Percentiles rank a stretch among this genome's conserved stretches.
These are phyloP conservation scores for Mycena pura DNA, from an alignment of 768 basidiomycete species.

Conservation along the genomic window DNA sequence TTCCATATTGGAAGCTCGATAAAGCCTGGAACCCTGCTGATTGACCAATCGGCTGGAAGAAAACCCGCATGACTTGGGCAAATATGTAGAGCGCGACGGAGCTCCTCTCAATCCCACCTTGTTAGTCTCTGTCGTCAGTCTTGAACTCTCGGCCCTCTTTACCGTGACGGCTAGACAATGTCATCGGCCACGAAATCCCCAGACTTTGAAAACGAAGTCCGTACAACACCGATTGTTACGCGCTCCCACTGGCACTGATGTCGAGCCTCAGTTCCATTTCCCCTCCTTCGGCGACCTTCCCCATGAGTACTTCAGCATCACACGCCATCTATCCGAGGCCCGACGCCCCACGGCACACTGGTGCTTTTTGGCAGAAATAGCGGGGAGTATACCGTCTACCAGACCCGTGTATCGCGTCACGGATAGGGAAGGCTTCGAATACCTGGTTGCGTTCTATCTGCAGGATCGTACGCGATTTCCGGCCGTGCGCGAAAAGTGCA, in stretches of 20 bases:
- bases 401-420: constrained; percentile 34
- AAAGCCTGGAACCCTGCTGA: too few species aligned
- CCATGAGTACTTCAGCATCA: constrained; percentile 27
- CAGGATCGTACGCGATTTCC: constrained; percentile 20
- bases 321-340: background rate
- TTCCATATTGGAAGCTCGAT: too few species aligned
- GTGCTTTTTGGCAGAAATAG: constrained; percentile 42
- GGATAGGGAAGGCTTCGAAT: constrained; percentile 31
- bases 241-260: background rate
- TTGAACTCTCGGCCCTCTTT: too few species aligned
- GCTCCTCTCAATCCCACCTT: too few species aligned
- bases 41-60: too few species aligned
- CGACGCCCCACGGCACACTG: constrained; percentile 34
- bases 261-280: constrained; percentile 28
- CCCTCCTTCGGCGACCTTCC: constrained; percentile 35
- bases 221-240: too few species aligned
- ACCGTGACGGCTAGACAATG: too few species aligned
- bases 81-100: too few species aligned
- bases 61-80: too few species aligned
- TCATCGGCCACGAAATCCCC: too few species aligned
- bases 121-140: too few species aligned
- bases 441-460: constrained; percentile 33
- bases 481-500: constrained; percentile 11
- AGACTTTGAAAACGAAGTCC: too few species aligned
- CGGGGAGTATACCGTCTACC: constrained; percentile 21